Evolutionary conservation across 1,284 basidiomycete genomes (phyloP).

Genomic region (Rhodofomes roseus): DNA sequence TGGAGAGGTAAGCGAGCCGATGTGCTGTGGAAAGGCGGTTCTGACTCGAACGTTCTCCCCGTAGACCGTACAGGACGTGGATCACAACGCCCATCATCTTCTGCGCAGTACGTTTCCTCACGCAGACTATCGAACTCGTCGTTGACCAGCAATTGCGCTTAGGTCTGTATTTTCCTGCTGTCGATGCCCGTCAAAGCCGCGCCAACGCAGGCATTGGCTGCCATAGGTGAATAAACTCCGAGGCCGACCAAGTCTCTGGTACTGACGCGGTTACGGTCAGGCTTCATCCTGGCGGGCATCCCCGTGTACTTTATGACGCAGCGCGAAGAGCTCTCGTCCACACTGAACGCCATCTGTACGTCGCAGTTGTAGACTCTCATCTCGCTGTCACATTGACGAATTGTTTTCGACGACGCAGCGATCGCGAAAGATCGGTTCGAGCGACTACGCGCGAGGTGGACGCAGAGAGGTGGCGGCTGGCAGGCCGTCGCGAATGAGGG

Average conservation of each 20-base stretch:
- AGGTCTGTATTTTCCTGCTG: slow-evolving; percentile 89
- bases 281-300: slow-evolving; percentile 70
- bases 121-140: neutral
- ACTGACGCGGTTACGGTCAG: slow-evolving; percentile 31
- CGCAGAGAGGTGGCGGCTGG: neutral
- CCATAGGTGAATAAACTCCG: slow-evolving; percentile 58
- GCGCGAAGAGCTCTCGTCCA: slow-evolving; percentile 16
- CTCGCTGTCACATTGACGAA: neutral
- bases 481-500: neutral
- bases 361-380: too few species aligned
- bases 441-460: neutral
- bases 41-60: neutral
- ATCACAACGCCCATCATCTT: slow-evolving; percentile 89
- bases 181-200: slow-evolving; percentile 95
- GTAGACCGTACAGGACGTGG: slow-evolving; percentile 88
- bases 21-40: neutral
- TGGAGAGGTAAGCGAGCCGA: slow-evolving; percentile 59
- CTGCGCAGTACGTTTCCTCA: slow-evolving; percentile 74
- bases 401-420: neutral
- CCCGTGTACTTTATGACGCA: slow-evolving; percentile 85
- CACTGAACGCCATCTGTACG: neutral
- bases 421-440: neutral
- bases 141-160: neutral
- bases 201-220: slow-evolving; percentile 83
- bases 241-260: neutral